phyloP scores from a whole-genome alignment of 148 eudicot species.

The Chenopodium formosanum region DNA sequence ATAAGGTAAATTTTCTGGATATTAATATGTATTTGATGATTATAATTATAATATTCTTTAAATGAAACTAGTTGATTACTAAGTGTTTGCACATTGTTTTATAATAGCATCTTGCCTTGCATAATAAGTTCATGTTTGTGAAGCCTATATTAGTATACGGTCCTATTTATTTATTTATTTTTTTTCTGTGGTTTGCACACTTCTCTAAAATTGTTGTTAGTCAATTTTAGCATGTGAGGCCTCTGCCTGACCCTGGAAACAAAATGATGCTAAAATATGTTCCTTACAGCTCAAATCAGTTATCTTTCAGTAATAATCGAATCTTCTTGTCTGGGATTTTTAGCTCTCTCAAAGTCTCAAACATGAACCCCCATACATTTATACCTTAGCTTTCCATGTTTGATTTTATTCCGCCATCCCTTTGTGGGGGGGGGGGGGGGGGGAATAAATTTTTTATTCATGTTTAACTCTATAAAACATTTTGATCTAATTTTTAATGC shows the following conservation, averaged over 20 bases:
- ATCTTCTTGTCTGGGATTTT: neutral
- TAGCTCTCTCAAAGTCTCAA: neutral
- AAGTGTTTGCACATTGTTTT: neutral
- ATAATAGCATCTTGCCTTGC: neutral
- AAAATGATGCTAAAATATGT: neutral
- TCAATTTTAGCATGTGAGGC: neutral
- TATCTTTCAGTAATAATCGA: neutral
- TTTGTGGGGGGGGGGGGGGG: neutral
- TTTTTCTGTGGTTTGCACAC: neutral
- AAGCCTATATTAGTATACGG: neutral
- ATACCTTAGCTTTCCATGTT: neutral
- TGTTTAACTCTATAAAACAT: neutral
- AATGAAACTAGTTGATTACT: neutral
- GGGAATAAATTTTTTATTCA: neutral
- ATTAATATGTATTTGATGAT: neutral
- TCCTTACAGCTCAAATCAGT: neutral
- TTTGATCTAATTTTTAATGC: slow-evolving; percentile 29
- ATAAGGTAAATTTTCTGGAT: neutral
- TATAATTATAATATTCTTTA: too few species aligned
- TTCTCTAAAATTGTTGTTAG: neutral
- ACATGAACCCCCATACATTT: neutral
- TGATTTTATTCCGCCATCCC: neutral
- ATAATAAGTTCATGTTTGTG: neutral
- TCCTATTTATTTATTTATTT: too few species aligned
- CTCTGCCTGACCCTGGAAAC: neutral